A percentile compares a stretch with the other conserved stretches of the same genome.
Evolutionary conservation across 805 yeast species (phyloP).

Genomic region (Suhomyces faveliae): DNA sequence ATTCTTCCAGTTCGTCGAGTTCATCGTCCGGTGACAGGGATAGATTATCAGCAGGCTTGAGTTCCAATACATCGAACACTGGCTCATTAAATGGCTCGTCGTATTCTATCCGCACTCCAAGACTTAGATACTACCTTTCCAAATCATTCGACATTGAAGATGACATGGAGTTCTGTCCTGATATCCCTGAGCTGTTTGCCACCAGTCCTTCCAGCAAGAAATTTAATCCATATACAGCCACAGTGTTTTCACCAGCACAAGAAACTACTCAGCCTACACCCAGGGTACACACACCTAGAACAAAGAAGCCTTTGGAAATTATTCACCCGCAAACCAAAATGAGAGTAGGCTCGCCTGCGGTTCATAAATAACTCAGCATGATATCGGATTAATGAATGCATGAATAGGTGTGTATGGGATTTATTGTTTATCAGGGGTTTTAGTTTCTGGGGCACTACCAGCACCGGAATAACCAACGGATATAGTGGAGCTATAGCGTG

Average conservation of each 20-base stretch:
- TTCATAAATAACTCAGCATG: conserved; percentile 2
- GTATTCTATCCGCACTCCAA: conserved; percentile 44
- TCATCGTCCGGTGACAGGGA: conserved; percentile 2
- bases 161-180: conserved; percentile 66
- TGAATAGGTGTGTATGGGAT: neutral
- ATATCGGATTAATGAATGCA: neutral
- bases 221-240: conserved; percentile 68
- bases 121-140: conserved; percentile 56
- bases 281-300: conserved; percentile 54
- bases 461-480: neutral
- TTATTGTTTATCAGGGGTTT: neutral
- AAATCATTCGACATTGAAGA: conserved; percentile 63
- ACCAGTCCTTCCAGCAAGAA: conserved; percentile 42
- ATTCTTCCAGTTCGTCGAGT: conserved; percentile 14
- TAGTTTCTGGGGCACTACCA: neutral
- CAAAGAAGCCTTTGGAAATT: conserved; percentile 58
- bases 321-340: conserved; percentile 61
- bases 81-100: conserved; percentile 14
- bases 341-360: conserved; percentile 53
- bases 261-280: conserved; percentile 22
- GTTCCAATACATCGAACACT: conserved; percentile 9
- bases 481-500: neutral
- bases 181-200: conserved; percentile 39
- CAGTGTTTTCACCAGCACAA: conserved; percentile 58
- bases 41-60: conserved; percentile 1